Evolutionary conservation across 495 filamentous ascomycete species (phyloP), one percentile per base, ranked within the genome.

Genomic region (Delitschia confertaspora): DNA sequence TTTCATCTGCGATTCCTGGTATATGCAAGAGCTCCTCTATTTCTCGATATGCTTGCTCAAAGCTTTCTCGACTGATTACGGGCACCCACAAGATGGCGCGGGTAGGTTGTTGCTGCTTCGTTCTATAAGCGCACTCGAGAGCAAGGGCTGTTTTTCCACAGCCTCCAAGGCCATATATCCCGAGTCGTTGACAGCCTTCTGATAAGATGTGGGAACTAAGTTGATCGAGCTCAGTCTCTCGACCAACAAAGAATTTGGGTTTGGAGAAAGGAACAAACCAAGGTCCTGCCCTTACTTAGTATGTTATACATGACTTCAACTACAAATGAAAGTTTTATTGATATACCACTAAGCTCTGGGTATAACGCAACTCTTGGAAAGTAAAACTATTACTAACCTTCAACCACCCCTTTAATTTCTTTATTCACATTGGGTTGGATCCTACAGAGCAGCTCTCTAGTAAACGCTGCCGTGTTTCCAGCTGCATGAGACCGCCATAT

Each of bases 401-500:
- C n/a, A n/a, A n/a, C n/a, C n/a, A n/a, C n/a, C n/a, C n/a, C n/a
- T n/a, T n/a, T n/a, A n/a, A n/a, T n/a, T n/a, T n/a, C n/a, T n/a
- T n/a, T n/a, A n/a, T n/a, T n/a, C n/a, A n/a, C n/a, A n/a, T n/a
- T n/a, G n/a, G n/a, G n/a, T n/a, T n/a, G n/a, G n/a, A n/a, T n/a
- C n/a, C n/a, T n/a, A n/a, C n/a, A n/a, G n/a, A n/a, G n/a, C n/a
- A 42, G 11, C 13, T 47, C 60, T 51, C 63, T 65, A 2, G 63
- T 60, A 51, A 60, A 67, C 1, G 60, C 61, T 3, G 63, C 67
- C 11, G 63, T 65, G 31, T 47, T 60, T 2, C 59, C 57, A 34
- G 62, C 59, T 3, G 64, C 64, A 44, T 61, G 64, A 7, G 39
- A 45, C 42, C 65, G 61, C 61, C 62, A 67, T 4, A 50, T 27